Conservation (phyloP, 768 basidiomycete species). For the Gautieria morchelliformis region DNA sequence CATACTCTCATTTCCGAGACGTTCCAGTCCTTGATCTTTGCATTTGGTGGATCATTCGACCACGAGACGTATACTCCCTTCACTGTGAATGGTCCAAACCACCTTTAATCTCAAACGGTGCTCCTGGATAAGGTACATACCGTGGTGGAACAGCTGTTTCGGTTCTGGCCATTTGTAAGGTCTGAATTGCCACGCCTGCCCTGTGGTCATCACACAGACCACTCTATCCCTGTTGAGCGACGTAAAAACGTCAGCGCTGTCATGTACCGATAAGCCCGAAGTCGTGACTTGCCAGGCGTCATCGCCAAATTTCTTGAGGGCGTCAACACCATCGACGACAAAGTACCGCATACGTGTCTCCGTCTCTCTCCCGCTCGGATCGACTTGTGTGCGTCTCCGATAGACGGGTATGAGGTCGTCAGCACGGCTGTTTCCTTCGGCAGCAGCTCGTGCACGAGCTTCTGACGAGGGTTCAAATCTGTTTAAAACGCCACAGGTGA, state of each 20-base stretch:
- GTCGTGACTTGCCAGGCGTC: conserved; percentile 61
- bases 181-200: conserved; percentile 96
- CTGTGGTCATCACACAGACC: conserved; percentile 96
- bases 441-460: conserved; percentile 56
- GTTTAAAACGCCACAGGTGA: neutral
- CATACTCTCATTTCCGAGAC: conserved; percentile 86
- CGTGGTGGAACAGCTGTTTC: conserved; percentile 84
- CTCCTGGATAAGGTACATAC: conserved; percentile 30
- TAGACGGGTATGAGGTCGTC: conserved; percentile 88
- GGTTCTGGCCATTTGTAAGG: conserved; percentile 98
- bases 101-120: neutral
- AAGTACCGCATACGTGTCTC: conserved; percentile 51
- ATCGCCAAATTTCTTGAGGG: conserved; percentile 80
- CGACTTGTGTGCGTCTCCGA: conserved; percentile 67
- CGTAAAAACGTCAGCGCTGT: too few species aligned
- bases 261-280: neutral
- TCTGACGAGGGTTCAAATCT: conserved; percentile 72
- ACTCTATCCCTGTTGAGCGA: conserved; percentile 59
- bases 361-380: conserved; percentile 53
- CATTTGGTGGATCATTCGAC: conserved; percentile 84
- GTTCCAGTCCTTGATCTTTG: conserved; percentile 93
- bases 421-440: conserved; percentile 61
- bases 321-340: conserved; percentile 88
- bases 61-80: conserved; percentile 95
- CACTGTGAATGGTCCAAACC: conserved; percentile 36